A percentile compares a stretch with the other conserved stretches of the same genome.
These are phyloP conservation scores for Fusarium redolens DNA, from an alignment of 2,329 filamentous ascomycete genomes.

Conservation along the genomic window DNA sequence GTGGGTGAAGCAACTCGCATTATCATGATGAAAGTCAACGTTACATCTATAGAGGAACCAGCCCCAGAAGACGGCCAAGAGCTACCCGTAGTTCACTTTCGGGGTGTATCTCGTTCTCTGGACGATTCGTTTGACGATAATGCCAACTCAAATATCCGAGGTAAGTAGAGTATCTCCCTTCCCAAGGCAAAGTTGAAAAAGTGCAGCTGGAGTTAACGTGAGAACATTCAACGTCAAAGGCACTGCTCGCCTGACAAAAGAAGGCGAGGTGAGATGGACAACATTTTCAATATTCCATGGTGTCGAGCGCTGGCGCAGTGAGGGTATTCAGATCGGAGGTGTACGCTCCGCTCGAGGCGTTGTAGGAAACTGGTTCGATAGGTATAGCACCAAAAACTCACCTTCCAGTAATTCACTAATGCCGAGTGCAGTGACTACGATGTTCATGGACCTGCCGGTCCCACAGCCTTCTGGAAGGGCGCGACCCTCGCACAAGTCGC, in stretches of 20 bases:
- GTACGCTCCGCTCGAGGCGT: slow-evolving; percentile 73
- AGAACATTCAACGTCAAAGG: slow-evolving; percentile 56
- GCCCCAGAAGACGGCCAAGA: slow-evolving; percentile 66
- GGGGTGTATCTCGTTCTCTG: slow-evolving; percentile 69
- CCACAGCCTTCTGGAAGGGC: slow-evolving; percentile 83
- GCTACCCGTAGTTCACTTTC: slow-evolving; percentile 75
- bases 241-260: slow-evolving; percentile 71
- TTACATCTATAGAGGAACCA: slow-evolving; percentile 70
- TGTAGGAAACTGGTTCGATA: slow-evolving; percentile 82
- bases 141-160: slow-evolving; percentile 73
- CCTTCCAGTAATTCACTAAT: not conserved
- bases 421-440: slow-evolving; percentile 68
- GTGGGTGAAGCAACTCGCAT: slow-evolving; percentile 76
- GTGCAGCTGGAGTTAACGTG: slow-evolving; percentile 23
- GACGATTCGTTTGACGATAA: slow-evolving; percentile 76
- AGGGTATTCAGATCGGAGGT: slow-evolving; percentile 80
- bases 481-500: slow-evolving; percentile 57
- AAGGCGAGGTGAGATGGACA: slow-evolving; percentile 81
- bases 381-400: slow-evolving; percentile 55
- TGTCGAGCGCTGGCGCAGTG: slow-evolving; percentile 79
- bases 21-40: slow-evolving; percentile 74
- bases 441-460: slow-evolving; percentile 75
- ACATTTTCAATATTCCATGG: slow-evolving; percentile 72
- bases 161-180: slow-evolving; percentile 53
- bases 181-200: not conserved